Evolutionary conservation across 352 stramenopile genomes (phyloP), one percentile per base, ranked within the genome.

Genomic region (Globisporangium polare): DNA sequence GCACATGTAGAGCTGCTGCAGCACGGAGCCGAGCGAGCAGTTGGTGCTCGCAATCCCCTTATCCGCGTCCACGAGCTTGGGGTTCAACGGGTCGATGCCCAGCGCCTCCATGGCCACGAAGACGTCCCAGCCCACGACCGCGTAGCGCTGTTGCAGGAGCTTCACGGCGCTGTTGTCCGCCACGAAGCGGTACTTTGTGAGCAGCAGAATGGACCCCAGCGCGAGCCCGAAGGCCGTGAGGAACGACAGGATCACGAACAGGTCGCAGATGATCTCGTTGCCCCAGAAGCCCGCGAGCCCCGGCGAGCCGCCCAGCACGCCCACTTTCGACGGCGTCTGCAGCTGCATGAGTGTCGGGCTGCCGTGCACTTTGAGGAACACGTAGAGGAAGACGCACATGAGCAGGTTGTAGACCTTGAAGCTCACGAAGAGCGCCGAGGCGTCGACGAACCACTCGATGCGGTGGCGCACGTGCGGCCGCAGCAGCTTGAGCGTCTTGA

Each of bases 231-330:
- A 54, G 24, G 73, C 39, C 27, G 64, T 69, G 15, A 86, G 58
- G 6, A 85, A 60, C 10, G 54, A 69, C 0, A 82, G 51, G 24
- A 87, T 58, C 0, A 79, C 60, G 13, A 74, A 63, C 37, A 80
- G 66, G 39, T 89, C 79, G 24, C 76, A 77, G 29, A 86, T 71
- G 57, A 86, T 78, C 58, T 88, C 78, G 29, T 64, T 86, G 6
- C 62, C 53, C 74, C 78, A 88, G 53, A 88, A 85, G 18, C 57
- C 53, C 8, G 68, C 58, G 9, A 86, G 61, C 17, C 71, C 60
- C 4, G 73, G 71, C 4, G 60, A 64, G 0, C 74, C 76, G 7
- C 78, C 76, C 29, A 72, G 85, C 8, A 81, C 71, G 13, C 68
- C 68, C 29, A 63, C 56, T 20, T 74, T 87, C 22, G 55, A 62